These are phyloP conservation scores for Salvia hispanica DNA, from an alignment of 257 asterid species.

Conservation along the genomic window DNA sequence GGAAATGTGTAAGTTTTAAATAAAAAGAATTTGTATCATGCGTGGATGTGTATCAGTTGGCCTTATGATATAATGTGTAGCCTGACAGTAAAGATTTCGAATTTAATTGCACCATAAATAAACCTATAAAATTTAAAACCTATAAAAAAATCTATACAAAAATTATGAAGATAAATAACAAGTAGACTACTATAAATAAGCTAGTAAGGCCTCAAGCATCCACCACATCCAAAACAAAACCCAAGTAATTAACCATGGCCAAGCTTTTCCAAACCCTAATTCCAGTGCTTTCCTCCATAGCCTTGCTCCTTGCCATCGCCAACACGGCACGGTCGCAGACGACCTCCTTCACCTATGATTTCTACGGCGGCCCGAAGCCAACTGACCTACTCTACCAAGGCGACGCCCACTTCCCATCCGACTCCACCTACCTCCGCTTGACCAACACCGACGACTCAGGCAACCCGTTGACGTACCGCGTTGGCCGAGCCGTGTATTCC, in stretches of 20 bases:
- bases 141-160: no score
- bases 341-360: neutral
- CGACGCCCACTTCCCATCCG: neutral
- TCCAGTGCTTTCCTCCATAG: neutral
- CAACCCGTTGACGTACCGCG: neutral
- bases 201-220: neutral
- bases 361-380: no score
- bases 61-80: no score
- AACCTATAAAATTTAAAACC: no score
- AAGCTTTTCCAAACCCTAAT: neutral
- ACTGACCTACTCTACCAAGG: neutral
- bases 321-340: neutral
- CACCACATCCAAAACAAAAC: neutral
- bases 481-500: constrained; percentile 1
- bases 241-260: neutral
- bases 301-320: neutral
- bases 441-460: neutral
- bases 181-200: neutral
- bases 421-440: neutral
- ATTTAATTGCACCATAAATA: no score
- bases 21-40: no score
- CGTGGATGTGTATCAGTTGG: no score
- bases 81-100: no score
- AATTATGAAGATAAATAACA: no score
- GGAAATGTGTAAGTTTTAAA: no score